Base-by-base conservation (phyloP, 768 basidiomycete species). In the Termitomyces sp. region DNA sequence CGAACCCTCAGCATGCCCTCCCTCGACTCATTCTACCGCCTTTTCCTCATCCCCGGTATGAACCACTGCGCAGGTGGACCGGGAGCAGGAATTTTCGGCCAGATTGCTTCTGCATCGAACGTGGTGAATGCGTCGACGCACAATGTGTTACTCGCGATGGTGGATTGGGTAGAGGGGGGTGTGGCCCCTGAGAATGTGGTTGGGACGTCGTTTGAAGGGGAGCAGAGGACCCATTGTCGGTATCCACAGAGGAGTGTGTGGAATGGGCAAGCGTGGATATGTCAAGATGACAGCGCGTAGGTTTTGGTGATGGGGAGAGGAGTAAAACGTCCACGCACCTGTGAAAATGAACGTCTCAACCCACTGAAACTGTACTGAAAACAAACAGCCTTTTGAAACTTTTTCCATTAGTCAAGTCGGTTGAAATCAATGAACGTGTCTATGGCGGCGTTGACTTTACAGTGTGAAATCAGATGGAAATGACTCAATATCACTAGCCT, bases 11-110 rank as follows among this genome's bases (percentile, higher is more conserved):
- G 37, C 2, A 57, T 57, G 26, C 56, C 50, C 1, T 19, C 35
- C 26, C 26, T 58, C n/a, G 52, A 58, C 37, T 42, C 57, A 4
- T 58, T 58, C 52, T 58, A 58, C 41, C 57, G 57, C 52, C 57
- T 58, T 9, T 58, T 58, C 41, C 52, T 58, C 9, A 41, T 53
- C 15, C 57, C 47, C 10, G 47, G 47, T 9, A 49, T 49, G 57
- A 47, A 38, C 6, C 57, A 58, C 35, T 58, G 57, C 40, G 12
- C 3, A 5, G 28, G 26, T 15, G 56, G 51, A 11, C 56, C 56
- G 0, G 56, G 56, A 10, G 50, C 56, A 3, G 21, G 14, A 9
- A 17, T 23, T 4, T 57, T 57, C 42, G 56, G 56, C 7, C 51
- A 57, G 26, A 6, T 10, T 15, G 35, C 17, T 5, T 19, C 9